Percentiles rank a stretch among this genome's conserved stretches.
phyloP scores from a whole-genome alignment of 2,329 filamentous ascomycete genomes.

The Epichloe elymi region DNA sequence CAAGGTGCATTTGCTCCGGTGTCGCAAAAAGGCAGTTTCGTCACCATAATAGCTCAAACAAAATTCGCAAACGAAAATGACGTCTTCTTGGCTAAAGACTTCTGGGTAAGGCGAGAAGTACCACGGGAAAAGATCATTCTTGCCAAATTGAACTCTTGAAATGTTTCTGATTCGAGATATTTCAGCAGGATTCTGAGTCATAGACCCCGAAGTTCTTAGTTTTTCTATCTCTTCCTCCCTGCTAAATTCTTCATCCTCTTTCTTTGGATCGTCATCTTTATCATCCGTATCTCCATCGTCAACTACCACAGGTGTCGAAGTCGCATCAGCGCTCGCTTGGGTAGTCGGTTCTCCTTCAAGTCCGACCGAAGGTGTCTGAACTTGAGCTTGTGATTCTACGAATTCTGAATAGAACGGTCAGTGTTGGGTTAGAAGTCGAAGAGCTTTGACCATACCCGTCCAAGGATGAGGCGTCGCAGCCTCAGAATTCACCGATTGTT shows the following conservation, averaged over 20 bases:
- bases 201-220: constrained; percentile 82
- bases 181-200: constrained; percentile 98
- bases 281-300: constrained; percentile 46
- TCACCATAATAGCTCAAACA: constrained; percentile 86
- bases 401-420: constrained; percentile 22
- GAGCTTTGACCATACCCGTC: constrained; percentile 21
- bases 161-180: constrained; percentile 93
- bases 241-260: constrained; percentile 47
- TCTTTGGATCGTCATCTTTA: constrained; percentile 29
- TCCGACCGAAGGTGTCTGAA: constrained; percentile 29
- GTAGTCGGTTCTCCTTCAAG: constrained; percentile 32
- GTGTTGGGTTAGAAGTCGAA: background rate
- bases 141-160: constrained; percentile 86
- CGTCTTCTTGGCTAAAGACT: constrained; percentile 72
- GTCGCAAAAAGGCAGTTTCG: constrained; percentile 73
- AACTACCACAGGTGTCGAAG: constrained; percentile 29
- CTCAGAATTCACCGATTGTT: constrained; percentile 41
- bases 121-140: constrained; percentile 88
- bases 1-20: constrained; percentile 79
- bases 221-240: constrained; percentile 94
- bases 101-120: constrained; percentile 97
- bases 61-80: constrained; percentile 95
- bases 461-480: constrained; percentile 40
- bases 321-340: constrained; percentile 28
- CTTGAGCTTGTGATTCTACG: constrained; percentile 32